Evolutionary conservation across 2,329 filamentous ascomycete species (phyloP), one percentile per base, ranked within the genome.

Genomic region (Ambrosiella xylebori): DNA sequence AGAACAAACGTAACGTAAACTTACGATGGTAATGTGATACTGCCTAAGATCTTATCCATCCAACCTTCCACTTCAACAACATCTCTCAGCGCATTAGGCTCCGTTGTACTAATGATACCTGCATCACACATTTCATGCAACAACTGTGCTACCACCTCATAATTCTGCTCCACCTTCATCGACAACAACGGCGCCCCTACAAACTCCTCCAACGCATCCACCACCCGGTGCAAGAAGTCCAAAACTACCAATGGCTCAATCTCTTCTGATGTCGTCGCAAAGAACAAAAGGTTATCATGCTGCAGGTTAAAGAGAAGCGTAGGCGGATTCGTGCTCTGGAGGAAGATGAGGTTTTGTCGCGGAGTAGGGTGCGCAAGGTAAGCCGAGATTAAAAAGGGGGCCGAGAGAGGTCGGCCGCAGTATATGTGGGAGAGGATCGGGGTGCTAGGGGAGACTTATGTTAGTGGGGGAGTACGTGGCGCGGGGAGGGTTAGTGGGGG

Each of bases 61-160:
- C 89, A 85, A 38, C 87, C 88, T 62, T 95, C 89, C 13, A 94
- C 88, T 68, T 96, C 90, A 12, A 98, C 88, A 12, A 91, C 76
- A 67, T 98, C 93, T 65, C 88, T 80, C 65, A 98, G 72, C 17
- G 90, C 88, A 73, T 98, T 97, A 8, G 87, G 86, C 69, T 98
- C 93, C 1, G 91, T 96, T 59, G 88, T 95, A 66, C 80, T 86
- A 40, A 96, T 78, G n/a, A 83, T 79, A 13, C 93, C 93, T 45
- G 84, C 88, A 74, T 98, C 93, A 68, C 93, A 96, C 86, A 98
- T 95, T 71, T 98, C 93, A 61, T 84, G 88, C 60, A 97, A 76
- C 35, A 98, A 73, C 71, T 98, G 93, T 15, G 90, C 90, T 39
- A 94, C 86, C 36, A 97, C 84, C 79, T 97, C 88, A 71, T 97